Evolutionary conservation across 2,329 filamentous ascomycete genomes (phyloP), one percentile per base, ranked within the genome.

Genomic region (Cercospora sp.): DNA sequence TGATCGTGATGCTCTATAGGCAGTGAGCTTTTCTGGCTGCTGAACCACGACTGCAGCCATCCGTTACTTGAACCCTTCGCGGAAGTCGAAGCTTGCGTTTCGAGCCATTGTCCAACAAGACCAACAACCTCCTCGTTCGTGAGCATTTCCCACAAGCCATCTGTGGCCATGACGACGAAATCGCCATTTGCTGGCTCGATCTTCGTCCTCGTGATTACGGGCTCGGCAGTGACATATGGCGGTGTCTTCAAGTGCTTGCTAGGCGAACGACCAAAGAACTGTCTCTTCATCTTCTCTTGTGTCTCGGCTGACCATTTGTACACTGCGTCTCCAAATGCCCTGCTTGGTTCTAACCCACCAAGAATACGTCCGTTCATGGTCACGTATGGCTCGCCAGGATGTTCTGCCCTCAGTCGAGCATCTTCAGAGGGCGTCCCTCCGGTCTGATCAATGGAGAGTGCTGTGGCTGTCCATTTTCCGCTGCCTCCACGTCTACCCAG

Each of bases 71-170:
- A 77, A 4, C 75, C 74, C 37, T 78, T 79, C 51, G 70, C 64
- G 2, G 75, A 53, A 24, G 57, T 58, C 0, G 71, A 70, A 40
- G 83, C 82, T 78, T 97, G 91, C 24, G 88, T 88, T 79, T 99
- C 95, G 59, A 99, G 88, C 95, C 95, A 99, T 80, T 97, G 93
- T 16, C 94, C 96, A 4, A 99, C 95, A 2, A 99, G 87, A 0
- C 95, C 95, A 61, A 99, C 91, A 1, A 97, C 95, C 82, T 99
- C 95, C 78, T 99, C 95, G 76, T 98, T 99, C 59, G 93, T 97
- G 70, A 99, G 85, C 95, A 98, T 98, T 81, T 99, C 95, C 95
- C 95, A 99, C 0, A 99, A 85, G 3, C 95, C 95, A 78, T 99
- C 95, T 0, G 95, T 97, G 24, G 95, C 95, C 85, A 99, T 90